Evolutionary conservation across 2,329 filamentous ascomycete genomes (phyloP), one percentile per base, ranked within the genome.

Genomic region (Calycina herbarum): DNA sequence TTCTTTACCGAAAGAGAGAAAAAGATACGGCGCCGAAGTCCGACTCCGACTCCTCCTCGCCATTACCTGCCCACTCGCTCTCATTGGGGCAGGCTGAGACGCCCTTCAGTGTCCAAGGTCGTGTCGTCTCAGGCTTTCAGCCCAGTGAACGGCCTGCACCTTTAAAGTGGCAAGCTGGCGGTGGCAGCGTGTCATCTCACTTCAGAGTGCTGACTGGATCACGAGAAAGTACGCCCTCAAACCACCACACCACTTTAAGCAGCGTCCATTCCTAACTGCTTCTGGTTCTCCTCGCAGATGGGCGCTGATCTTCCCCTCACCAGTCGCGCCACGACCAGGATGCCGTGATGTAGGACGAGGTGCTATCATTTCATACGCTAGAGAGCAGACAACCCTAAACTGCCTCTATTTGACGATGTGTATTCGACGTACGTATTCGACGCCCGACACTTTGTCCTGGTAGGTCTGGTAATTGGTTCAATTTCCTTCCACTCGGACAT

Each of bases 221-320:
- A 31, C 54, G 54, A 57, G 54, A 57, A 57, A 31, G 24, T 15
- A 33, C 54, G 7, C 15, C 20, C 10, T 17, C 31, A 10, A 17
- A 13, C 54, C 29, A 13, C 17, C 11, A 20, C 11, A n/a, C 11
- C 31, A 29, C 27, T 6, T 56, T 2, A 24, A 27, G 51, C 24
- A 27, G 24, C 5, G 20, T 24, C n/a, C n/a, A 8, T 2, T 15
- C 45, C 54, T 57, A 57, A n/a, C 27, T 29, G 20, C 11, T 11
- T 57, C 54, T 33, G 54, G 54, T 3, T 33, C 3, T 31, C 8
- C 54, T 20, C 27, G 54, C 54, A 57, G 7, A 15, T 38, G 27
- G 31, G 17, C 17, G 54, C 31, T 29, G 54, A 57, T 35, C 31
- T 57, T 57, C 27, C 54, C 54, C 54, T 57, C 54, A 57, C 31